Evolutionary conservation across 1,284 basidiomycete genomes (phyloP).

Genomic region (Ganoderma sp.): DNA sequence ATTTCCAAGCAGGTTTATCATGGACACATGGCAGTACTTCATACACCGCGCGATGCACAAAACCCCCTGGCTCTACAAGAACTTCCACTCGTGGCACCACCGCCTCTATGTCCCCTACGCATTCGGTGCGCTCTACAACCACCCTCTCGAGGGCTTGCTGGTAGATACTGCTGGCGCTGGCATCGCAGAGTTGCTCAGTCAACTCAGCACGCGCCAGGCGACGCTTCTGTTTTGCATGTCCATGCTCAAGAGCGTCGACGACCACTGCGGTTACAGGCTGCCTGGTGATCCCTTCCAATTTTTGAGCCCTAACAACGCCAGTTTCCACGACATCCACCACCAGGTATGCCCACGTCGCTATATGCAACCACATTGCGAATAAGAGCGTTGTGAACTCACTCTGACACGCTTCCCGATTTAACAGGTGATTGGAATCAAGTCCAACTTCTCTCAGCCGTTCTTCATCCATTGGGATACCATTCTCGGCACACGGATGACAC

Average conservation of each 20-base stretch:
- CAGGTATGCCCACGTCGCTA: slow-evolving; percentile 56
- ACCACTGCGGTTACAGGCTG: slow-evolving; percentile 93
- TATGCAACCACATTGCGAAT: not conserved
- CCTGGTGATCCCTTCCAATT: slow-evolving; percentile 92
- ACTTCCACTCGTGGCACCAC: slow-evolving; percentile 95
- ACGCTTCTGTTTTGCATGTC: slow-evolving; percentile 85
- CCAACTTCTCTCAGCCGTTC: slow-evolving; percentile 96
- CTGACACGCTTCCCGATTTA: not conserved
- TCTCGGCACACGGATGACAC: slow-evolving; percentile 83
- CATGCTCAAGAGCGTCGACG: slow-evolving; percentile 95
- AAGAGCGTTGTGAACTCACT: not conserved
- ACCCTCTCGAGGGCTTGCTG: slow-evolving; percentile 89
- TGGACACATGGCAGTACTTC: slow-evolving; percentile 99
- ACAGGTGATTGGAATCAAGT: slow-evolving; percentile 90
- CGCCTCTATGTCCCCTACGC: slow-evolving; percentile 97
- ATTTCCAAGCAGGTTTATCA: slow-evolving; percentile 70
- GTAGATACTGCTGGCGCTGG: slow-evolving; percentile 87
- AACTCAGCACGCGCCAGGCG: slow-evolving; percentile 86
- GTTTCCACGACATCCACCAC: slow-evolving; percentile 99
- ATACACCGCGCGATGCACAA: slow-evolving; percentile 92
- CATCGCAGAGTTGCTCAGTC: slow-evolving; percentile 73
- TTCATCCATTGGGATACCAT: slow-evolving; percentile 88
- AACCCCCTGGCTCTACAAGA: slow-evolving; percentile 90
- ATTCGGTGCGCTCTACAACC: slow-evolving; percentile 97
- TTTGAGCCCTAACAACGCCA: slow-evolving; percentile 89